A percentile compares a stretch with the other conserved stretches of the same genome.
Evolutionary conservation across 176 grass and related monocot genomes (phyloP).

Genomic region (Chrysopogon serrulatus): DNA sequence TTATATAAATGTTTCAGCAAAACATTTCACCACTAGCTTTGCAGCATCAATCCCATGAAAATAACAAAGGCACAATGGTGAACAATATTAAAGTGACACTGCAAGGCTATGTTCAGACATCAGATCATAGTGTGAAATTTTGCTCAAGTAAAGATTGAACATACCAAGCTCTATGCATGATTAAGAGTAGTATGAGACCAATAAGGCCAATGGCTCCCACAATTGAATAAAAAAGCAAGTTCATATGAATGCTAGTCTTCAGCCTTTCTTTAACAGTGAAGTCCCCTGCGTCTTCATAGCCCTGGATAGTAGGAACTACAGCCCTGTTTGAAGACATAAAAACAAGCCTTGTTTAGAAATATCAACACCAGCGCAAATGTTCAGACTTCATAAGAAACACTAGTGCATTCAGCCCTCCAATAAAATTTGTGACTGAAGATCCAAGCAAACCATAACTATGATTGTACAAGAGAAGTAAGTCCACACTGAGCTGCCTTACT

Average conservation of each 20-base stretch:
- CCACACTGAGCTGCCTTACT: background rate
- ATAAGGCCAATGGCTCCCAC: slow-evolving; percentile 94
- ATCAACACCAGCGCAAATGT: slow-evolving; percentile 20
- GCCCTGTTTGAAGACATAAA: slow-evolving; percentile 75
- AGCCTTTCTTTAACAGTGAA: slow-evolving; percentile 98
- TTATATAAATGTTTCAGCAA: background rate
- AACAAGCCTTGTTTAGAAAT: slow-evolving; percentile 50
- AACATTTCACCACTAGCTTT: slow-evolving; percentile 7
- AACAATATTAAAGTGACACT: background rate
- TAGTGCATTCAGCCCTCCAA: background rate
- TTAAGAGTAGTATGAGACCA: slow-evolving; percentile 87
- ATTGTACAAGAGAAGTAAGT: slow-evolving; percentile 24
- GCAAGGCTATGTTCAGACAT: background rate
- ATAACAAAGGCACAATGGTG: background rate
- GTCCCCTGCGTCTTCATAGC: slow-evolving; percentile 98
- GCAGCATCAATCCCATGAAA: background rate
- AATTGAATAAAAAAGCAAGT: slow-evolving; percentile 94
- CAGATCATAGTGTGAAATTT: background rate
- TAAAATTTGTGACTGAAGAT: background rate
- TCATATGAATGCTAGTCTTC: slow-evolving; percentile 88
- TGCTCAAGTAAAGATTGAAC: slow-evolving; percentile 33
- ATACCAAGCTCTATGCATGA: slow-evolving; percentile 84
- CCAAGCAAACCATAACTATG: slow-evolving; percentile 1
- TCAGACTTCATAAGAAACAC: background rate
- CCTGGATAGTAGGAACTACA: slow-evolving; percentile 96